A percentile compares a stretch with the other conserved stretches of the same genome.
Conservation (phyloP, 768 basidiomycete species). For the Trametes punicea region DNA sequence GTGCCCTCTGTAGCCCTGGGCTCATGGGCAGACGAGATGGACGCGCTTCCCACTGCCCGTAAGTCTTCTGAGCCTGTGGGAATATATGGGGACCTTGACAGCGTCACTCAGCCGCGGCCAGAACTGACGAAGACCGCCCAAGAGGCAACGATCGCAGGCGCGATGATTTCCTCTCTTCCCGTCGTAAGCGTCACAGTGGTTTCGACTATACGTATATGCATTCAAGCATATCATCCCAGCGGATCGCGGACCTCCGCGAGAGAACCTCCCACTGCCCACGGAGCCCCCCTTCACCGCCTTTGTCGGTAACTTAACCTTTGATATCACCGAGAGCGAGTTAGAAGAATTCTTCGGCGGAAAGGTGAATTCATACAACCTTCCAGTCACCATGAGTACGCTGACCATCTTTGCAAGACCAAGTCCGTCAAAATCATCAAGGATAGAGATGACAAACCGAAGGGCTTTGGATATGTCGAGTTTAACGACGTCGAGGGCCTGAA, state of each 20-base stretch:
- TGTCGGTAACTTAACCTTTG: constrained; percentile 93
- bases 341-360: constrained; percentile 73
- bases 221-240: constrained; percentile 32
- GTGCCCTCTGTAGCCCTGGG: constrained; percentile 58
- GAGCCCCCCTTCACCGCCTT: constrained; percentile 96
- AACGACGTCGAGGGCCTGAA: constrained; percentile 82
- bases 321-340: constrained; percentile 81
- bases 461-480: constrained; percentile 98
- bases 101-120: constrained; percentile 50
- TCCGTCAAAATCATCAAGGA: constrained; percentile 92
- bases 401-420: constrained; percentile 50
- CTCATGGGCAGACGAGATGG: constrained; percentile 99
- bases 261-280: constrained; percentile 95
- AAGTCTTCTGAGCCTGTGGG: constrained; percentile 35
- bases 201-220: constrained; percentile 9
- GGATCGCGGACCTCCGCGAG: constrained; percentile 67
- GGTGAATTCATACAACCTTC: constrained; percentile 37
- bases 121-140: constrained; percentile 60
- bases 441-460: constrained; percentile 91
- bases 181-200: constrained; percentile 45
- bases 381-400: neutral
- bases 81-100: constrained; percentile 8
- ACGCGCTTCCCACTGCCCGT: constrained; percentile 90
- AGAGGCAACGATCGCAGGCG: constrained; percentile 48
- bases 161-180: constrained; percentile 62